phyloP scores from a whole-genome alignment of 1,284 basidiomycete genomes.

The Sporisorium scitamineum region DNA sequence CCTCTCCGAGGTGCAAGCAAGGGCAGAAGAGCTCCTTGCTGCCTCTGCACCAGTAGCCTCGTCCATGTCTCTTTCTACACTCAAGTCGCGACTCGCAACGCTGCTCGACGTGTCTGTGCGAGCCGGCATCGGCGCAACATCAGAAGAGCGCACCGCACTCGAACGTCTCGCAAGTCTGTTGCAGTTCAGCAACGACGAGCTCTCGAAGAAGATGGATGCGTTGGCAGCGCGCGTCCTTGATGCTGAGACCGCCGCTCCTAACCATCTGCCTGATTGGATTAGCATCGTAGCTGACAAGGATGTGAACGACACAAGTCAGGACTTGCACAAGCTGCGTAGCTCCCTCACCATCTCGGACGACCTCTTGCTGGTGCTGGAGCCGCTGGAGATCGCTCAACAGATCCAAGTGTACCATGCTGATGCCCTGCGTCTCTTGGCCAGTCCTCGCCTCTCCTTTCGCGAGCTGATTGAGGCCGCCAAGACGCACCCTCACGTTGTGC shows the following conservation, averaged over 20 bases:
- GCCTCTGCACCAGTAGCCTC: background rate
- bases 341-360: slow-evolving; percentile 42
- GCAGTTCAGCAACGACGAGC: slow-evolving; percentile 12
- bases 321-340: slow-evolving; percentile 29
- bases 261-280: slow-evolving; percentile 34
- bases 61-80: background rate
- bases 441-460: slow-evolving; percentile 26
- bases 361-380: slow-evolving; percentile 55
- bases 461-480: slow-evolving; percentile 28
- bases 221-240: slow-evolving; percentile 9
- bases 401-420: slow-evolving; percentile 64
- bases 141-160: slow-evolving; percentile 4
- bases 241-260: background rate
- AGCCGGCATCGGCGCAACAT: slow-evolving; percentile 15
- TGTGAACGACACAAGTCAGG: slow-evolving; percentile 18
- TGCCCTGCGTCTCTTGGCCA: slow-evolving; percentile 30
- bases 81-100: slow-evolving; percentile 25
- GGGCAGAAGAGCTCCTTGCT: slow-evolving; percentile 14
- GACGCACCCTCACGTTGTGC: slow-evolving; percentile 9
- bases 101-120: slow-evolving; percentile 23
- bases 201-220: slow-evolving; percentile 6
- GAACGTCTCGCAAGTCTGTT: slow-evolving; percentile 7
- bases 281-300: slow-evolving; percentile 22
- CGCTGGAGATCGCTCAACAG: slow-evolving; percentile 65
- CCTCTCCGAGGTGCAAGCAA: slow-evolving; percentile 19